These are phyloP conservation scores for Scheffersomyces insectosa DNA, from an alignment of 1,139 yeast species.

Conservation along the genomic window DNA sequence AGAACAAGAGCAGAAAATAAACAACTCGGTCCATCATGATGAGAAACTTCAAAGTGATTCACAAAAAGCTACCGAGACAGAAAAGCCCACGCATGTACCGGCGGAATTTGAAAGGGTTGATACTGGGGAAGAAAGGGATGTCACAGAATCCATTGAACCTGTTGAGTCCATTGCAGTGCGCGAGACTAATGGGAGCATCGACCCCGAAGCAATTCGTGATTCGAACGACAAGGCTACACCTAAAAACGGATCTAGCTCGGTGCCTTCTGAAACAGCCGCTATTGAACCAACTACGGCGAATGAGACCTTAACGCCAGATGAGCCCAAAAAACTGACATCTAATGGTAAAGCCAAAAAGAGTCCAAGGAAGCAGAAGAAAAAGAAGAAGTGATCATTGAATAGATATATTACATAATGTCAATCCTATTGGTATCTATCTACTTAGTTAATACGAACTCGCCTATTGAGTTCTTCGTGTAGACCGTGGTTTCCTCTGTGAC, in stretches of 20 bases:
- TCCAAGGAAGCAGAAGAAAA: slow-evolving; percentile 1
- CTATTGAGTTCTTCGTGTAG: slow-evolving; percentile 43
- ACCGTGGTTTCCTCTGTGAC: slow-evolving; percentile 75
- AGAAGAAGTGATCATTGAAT: neutral
- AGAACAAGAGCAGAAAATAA: neutral
- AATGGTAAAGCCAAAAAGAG: slow-evolving; percentile 1
- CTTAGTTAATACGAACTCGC: slow-evolving; percentile 42
- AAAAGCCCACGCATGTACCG: neutral
- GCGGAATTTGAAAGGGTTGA: neutral
- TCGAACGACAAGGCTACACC: no score
- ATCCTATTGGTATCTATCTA: neutral
- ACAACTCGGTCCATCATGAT: neutral
- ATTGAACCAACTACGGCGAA: no score
- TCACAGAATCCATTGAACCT: neutral
- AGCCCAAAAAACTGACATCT: no score
- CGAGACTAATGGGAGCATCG: no score
- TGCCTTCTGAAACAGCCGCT: no score
- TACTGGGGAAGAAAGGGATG: neutral
- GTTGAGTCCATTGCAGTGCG: neutral
- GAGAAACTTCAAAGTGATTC: neutral
- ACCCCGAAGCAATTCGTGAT: no score
- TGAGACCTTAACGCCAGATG: no score
- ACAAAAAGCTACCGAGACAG: neutral
- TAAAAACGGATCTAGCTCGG: no score
- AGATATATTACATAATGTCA: no score